These are phyloP conservation scores for Glebionis coronaria DNA, from an alignment of 129 eudicot species.

Conservation along the genomic window DNA sequence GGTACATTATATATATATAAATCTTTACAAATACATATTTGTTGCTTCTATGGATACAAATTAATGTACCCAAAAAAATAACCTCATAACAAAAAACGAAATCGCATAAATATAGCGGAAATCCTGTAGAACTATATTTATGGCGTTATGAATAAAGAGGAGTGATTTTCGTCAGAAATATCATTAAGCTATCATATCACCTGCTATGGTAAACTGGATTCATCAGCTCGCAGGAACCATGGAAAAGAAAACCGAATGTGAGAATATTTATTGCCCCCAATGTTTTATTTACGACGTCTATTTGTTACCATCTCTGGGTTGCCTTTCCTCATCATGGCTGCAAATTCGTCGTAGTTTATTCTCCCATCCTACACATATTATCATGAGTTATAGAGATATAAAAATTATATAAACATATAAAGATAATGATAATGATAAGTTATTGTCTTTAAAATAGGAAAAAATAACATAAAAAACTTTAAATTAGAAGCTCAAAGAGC, in stretches of 20 bases:
- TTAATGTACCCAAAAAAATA: background rate
- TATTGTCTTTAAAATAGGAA: background rate
- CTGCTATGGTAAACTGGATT: slow-evolving; percentile 4
- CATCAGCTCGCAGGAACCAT: slow-evolving; percentile 8
- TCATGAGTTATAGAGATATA: background rate
- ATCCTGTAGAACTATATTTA: background rate
- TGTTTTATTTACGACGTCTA: slow-evolving; percentile 65
- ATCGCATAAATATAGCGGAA: background rate
- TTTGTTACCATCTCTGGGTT: slow-evolving; percentile 52
- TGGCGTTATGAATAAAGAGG: slow-evolving; percentile 8
- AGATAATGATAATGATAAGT: background rate
- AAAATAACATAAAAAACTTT: background rate
- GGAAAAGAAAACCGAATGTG: background rate
- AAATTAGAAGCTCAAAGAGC: background rate
- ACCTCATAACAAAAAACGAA: background rate
- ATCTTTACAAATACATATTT: background rate
- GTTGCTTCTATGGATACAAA: background rate
- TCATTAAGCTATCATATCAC: background rate
- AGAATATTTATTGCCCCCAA: background rate
- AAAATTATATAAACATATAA: background rate
- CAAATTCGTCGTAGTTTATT: slow-evolving; percentile 90
- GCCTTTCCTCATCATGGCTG: slow-evolving; percentile 93
- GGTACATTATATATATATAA: background rate
- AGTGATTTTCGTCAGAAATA: background rate
- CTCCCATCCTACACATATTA: slow-evolving; percentile 74